Evolutionary conservation across 2,329 filamentous ascomycete species (phyloP).

Genomic region (Pleoardoris graminearum): DNA sequence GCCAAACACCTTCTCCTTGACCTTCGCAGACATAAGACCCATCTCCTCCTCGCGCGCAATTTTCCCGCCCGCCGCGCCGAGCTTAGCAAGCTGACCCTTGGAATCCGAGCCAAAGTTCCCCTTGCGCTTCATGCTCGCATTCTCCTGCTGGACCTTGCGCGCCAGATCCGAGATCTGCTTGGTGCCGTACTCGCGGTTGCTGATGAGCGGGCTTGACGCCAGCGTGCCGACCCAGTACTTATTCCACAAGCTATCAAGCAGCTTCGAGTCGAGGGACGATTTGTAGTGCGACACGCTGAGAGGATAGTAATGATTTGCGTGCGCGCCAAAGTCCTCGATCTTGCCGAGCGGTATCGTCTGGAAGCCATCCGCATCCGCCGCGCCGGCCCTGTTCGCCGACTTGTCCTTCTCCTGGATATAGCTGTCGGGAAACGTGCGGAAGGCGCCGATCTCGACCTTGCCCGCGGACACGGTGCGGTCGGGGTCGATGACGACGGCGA

Average conservation of each 20-base stretch:
- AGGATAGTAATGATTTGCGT: slow-evolving; percentile 86
- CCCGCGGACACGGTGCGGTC: slow-evolving; percentile 92
- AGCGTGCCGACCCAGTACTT: slow-evolving; percentile 99
- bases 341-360: slow-evolving; percentile 88
- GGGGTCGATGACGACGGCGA: slow-evolving; percentile 90
- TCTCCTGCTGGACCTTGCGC: slow-evolving; percentile 75
- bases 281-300: slow-evolving; percentile 95
- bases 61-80: slow-evolving; percentile 63
- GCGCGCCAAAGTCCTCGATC: slow-evolving; percentile 92
- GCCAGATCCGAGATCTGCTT: slow-evolving; percentile 90
- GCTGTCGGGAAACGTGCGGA: slow-evolving; percentile 81
- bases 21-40: slow-evolving; percentile 64
- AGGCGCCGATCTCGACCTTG: slow-evolving; percentile 96
- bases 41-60: slow-evolving; percentile 65
- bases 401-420: slow-evolving; percentile 57
- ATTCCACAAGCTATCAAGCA: slow-evolving; percentile 92
- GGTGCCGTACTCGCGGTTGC: slow-evolving; percentile 89
- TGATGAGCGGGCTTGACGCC: slow-evolving; percentile 85
- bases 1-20: slow-evolving; percentile 65
- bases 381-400: slow-evolving; percentile 34
- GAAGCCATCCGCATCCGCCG: slow-evolving; percentile 61
- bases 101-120: slow-evolving; percentile 25
- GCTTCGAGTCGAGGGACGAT: slow-evolving; percentile 81
- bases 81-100: slow-evolving; percentile 57
- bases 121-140: slow-evolving; percentile 44